Evolutionary conservation across 441 rosid genomes (phyloP).

Genomic region (Aquilaria agallochum): DNA sequence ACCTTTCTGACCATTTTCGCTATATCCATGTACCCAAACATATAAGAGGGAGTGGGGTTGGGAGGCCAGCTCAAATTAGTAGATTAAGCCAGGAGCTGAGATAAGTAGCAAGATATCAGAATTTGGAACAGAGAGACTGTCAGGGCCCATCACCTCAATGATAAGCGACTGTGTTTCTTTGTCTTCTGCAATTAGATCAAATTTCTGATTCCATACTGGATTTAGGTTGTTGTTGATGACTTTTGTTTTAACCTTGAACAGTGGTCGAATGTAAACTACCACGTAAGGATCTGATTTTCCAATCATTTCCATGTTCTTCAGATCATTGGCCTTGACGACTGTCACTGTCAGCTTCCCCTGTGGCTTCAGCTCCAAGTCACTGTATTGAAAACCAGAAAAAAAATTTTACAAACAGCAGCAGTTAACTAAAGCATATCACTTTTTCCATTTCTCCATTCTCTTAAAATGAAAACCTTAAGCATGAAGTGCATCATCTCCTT

Average conservation of each 20-base stretch:
- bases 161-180: slow-evolving; percentile 84
- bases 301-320: slow-evolving; percentile 98
- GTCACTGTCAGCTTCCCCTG: slow-evolving; percentile 73
- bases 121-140: neutral
- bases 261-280: slow-evolving; percentile 65
- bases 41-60: neutral
- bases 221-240: slow-evolving; percentile 79
- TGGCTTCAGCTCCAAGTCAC: slow-evolving; percentile 90
- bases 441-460: too few species aligned
- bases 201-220: slow-evolving; percentile 89
- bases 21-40: too few species aligned
- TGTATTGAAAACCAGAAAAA: slow-evolving; percentile 19
- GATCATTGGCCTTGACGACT: slow-evolving; percentile 60
- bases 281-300: slow-evolving; percentile 98
- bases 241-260: slow-evolving; percentile 78
- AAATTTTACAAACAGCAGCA: too few species aligned
- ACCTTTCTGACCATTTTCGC: too few species aligned
- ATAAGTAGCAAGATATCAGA: too few species aligned
- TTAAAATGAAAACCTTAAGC: too few species aligned
- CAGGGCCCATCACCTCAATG: slow-evolving; percentile 51
- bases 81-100: too few species aligned
- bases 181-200: slow-evolving; percentile 89
- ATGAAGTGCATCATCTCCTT: too few species aligned
- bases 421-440: too few species aligned
- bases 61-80: too few species aligned